Conservation (phyloP, 2,329 filamentous ascomycete genomes). For the Biscogniauxia sp. region DNA sequence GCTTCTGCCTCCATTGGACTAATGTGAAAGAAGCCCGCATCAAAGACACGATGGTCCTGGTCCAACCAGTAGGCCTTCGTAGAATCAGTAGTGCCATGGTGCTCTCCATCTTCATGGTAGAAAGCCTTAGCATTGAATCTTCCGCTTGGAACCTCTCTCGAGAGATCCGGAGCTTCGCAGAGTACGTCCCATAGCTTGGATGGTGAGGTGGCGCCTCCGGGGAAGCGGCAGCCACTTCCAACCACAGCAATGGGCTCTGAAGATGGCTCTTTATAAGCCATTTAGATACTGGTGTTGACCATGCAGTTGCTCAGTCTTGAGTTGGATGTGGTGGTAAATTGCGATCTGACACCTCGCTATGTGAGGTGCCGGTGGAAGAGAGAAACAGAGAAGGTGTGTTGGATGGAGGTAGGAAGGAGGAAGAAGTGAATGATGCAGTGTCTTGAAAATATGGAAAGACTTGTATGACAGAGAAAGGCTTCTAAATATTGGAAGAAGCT, state of each 20-base stretch:
- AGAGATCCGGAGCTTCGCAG: conserved; percentile 25
- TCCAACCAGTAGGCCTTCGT: conserved; percentile 31
- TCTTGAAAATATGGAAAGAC: not conserved
- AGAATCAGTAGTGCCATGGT: conserved; percentile 33
- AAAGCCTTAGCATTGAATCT: conserved; percentile 29
- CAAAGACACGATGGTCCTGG: conserved; percentile 27
- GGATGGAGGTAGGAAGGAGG: no score
- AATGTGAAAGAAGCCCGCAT: conserved; percentile 36
- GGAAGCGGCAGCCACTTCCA: conserved; percentile 31
- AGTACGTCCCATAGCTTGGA: conserved; percentile 29
- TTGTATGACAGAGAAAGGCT: not conserved
- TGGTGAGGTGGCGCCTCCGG: conserved; percentile 27
- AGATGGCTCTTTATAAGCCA: conserved; percentile 16
- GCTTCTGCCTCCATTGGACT: conserved; percentile 34
- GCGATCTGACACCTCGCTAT: not conserved
- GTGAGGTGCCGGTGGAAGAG: not conserved
- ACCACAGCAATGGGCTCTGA: conserved; percentile 31
- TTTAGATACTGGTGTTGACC: conserved; percentile 1
- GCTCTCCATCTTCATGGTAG: conserved; percentile 29
- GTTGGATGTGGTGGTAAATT: not conserved
- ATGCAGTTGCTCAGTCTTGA: not conserved
- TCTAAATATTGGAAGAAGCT: not conserved
- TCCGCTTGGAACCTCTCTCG: conserved; percentile 25
- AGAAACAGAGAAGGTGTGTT: not conserved
- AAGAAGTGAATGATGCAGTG: not conserved